Base-by-base conservation (phyloP, 768 basidiomycete genomes). In the Tephrocybe sp. region DNA sequence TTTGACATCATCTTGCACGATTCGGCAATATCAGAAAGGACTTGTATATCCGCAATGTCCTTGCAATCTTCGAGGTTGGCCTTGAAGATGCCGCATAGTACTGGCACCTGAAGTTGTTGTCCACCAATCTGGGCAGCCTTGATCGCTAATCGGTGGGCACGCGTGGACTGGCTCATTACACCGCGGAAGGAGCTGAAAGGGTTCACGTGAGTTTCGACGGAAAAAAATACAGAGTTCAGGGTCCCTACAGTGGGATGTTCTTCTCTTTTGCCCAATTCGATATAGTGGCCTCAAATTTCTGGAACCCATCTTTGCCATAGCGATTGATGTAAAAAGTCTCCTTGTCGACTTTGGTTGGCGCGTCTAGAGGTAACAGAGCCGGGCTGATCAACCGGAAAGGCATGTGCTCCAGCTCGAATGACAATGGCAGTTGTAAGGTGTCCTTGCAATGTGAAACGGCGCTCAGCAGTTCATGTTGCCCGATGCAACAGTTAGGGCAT, bases 121-220 rank as follows among this genome's bases (percentile, higher is more conserved):
- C 87, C 86, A 15, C 83, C 84, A 16, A 80, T 52, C 54, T 74
- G 66, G 62, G 73, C 84, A 1, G 88, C 88, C 60, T 88, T 86
- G 47, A 79, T 77, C 24, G 84, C 73, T 22, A 93, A 71, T 10
- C 89, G 78, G 63, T 91, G 90, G 8, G 84, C 85, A 16, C 74
- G 69, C 30, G 75, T 82, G n/a, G 88, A 86, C 58, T 82, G 79
- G 45, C 77, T 74, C 53, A 91, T 72, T 12, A 73, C 71, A 16
- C 87, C 87, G 13, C 71, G 73, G 58, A 81, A 82, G 3, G 72
- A 69, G 45, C 86, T 88, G 57, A 13, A 24, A 43, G 25, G n/a
- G 13, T 40, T 27, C 43, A 59, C 36, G 15, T 49, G 39, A 57
- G 42, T 27, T 9, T 38, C n/a, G 4, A n/a, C 3, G 21, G 23